Conservation (phyloP, 257 asterid species). For the Plantago elongata region DNA sequence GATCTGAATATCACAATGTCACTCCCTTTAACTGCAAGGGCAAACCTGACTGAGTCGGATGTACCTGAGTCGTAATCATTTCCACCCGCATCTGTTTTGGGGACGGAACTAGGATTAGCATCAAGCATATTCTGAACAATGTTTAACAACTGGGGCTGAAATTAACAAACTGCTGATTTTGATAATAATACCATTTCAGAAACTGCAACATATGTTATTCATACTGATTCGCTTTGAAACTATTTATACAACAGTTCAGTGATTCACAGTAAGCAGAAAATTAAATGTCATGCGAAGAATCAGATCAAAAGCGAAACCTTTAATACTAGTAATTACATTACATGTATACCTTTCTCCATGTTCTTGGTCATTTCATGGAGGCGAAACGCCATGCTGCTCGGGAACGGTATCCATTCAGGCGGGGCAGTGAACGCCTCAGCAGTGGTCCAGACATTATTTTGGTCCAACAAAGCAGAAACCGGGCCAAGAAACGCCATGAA, state of each 20-base stretch:
- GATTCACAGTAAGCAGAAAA: background rate
- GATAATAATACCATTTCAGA: background rate
- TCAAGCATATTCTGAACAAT: background rate
- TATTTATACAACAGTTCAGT: no score
- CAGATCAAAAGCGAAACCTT: no score
- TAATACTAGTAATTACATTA: background rate
- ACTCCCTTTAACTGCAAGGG: constrained; percentile 45
- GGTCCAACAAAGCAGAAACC: constrained; percentile 35
- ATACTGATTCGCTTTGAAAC: no score
- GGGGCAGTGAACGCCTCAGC: constrained; percentile 54
- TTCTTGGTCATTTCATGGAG: constrained; percentile 56
- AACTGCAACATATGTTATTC: no score
- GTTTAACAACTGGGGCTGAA: background rate
- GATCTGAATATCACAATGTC: constrained; percentile 61
- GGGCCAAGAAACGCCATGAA: constrained; percentile 64
- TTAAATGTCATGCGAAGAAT: no score
- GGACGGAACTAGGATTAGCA: constrained; percentile 3
- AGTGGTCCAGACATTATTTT: constrained; percentile 25
- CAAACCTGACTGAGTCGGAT: constrained; percentile 52
- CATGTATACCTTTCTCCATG: constrained; percentile 44
- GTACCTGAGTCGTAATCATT: constrained; percentile 65
- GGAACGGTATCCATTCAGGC: constrained; percentile 71
- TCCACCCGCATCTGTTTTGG: constrained; percentile 45
- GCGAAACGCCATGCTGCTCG: constrained; percentile 39
- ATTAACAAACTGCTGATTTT: no score